A percentile compares a stretch with the other conserved stretches of the same genome.
phyloP scores from a whole-genome alignment of 306 rosid genomes.

The Prunus dulcis region DNA sequence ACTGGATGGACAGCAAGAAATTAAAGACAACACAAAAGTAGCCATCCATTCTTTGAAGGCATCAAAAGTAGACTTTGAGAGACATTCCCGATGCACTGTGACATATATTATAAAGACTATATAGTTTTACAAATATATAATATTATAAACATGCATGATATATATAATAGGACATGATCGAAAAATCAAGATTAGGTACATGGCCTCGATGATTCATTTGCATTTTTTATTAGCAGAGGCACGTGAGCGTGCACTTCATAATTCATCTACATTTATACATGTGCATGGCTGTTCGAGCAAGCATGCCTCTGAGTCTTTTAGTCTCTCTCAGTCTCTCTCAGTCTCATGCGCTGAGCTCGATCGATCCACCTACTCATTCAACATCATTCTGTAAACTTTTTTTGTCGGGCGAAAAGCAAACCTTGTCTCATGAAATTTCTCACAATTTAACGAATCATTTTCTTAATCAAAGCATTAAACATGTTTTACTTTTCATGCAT shows the following conservation, averaged over 20 bases:
- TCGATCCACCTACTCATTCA: constrained; percentile 26
- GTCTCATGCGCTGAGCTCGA: neutral
- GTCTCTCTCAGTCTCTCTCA: constrained; percentile 1
- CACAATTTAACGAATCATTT: constrained; percentile 7
- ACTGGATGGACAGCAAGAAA: neutral
- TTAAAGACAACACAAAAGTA: neutral
- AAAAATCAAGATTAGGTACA: constrained; percentile 3
- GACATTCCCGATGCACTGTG: neutral
- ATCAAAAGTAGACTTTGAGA: neutral
- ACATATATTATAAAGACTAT: neutral
- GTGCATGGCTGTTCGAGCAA: neutral
- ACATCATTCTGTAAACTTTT: constrained; percentile 19
- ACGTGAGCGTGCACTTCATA: constrained; percentile 29
- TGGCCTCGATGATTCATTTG: constrained; percentile 7
- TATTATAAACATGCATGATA: neutral
- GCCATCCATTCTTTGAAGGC: neutral
- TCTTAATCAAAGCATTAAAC: constrained; percentile 6
- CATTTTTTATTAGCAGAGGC: constrained; percentile 5
- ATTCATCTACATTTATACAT: neutral
- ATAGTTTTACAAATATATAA: neutral
- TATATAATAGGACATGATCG: constrained; percentile 1
- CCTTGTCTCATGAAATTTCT: neutral
- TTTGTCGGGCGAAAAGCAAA: constrained; percentile 30
- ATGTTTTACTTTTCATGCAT: neutral
- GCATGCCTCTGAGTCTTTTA: constrained; percentile 12